Conservation (phyloP, 2,329 filamentous ascomycete genomes). For the Xylaria sp. region DNA sequence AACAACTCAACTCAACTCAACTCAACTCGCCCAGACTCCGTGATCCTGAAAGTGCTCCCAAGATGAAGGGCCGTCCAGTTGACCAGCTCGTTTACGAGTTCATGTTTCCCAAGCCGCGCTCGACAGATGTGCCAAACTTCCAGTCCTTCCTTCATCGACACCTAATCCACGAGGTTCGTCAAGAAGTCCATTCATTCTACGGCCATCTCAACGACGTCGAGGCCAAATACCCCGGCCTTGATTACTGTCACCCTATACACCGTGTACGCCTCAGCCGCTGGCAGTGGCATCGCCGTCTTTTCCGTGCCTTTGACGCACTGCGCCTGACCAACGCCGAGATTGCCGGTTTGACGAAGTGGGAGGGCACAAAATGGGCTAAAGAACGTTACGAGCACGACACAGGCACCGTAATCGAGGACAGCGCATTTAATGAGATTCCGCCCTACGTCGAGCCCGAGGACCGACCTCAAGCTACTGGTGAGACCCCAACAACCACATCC, state of each 20-base stretch:
- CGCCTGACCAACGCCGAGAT: slow-evolving; percentile 66
- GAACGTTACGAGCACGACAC: slow-evolving; percentile 74
- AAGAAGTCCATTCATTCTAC: slow-evolving; percentile 73
- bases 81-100: slow-evolving; percentile 68
- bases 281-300: slow-evolving; percentile 69
- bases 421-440: slow-evolving; percentile 62
- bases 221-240: slow-evolving; percentile 74
- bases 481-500: slow-evolving; percentile 25
- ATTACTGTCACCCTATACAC: slow-evolving; percentile 69
- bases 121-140: slow-evolving; percentile 67
- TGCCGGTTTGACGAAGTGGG: slow-evolving; percentile 69
- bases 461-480: slow-evolving; percentile 22
- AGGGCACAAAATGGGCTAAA: slow-evolving; percentile 77
- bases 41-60: slow-evolving; percentile 20
- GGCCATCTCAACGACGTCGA: slow-evolving; percentile 73
- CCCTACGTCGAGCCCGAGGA: slow-evolving; percentile 52
- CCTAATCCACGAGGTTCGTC: slow-evolving; percentile 71
- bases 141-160: slow-evolving; percentile 62
- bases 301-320: slow-evolving; percentile 67
- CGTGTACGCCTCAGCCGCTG: slow-evolving; percentile 73
- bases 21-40: background rate
- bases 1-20: background rate
- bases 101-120: slow-evolving; percentile 64
- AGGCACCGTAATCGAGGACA: slow-evolving; percentile 63
- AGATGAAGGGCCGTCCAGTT: slow-evolving; percentile 67